Percentiles rank a stretch among this genome's conserved stretches.
phyloP scores from a whole-genome alignment of 257 asterid species.

The Solanum virginianum region DNA sequence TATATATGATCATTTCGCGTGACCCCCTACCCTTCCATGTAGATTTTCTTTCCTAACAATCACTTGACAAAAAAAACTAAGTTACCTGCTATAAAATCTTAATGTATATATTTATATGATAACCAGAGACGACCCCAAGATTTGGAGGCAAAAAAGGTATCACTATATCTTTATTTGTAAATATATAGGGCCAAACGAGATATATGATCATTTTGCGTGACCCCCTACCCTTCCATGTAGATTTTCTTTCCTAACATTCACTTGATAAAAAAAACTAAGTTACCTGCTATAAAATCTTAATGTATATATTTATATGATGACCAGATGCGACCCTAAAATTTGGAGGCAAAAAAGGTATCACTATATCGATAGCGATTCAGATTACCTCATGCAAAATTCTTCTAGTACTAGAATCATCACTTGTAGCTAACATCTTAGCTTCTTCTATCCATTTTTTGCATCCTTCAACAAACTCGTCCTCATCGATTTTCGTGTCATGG shows the following conservation, averaged over 20 bases:
- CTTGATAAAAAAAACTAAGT: no score
- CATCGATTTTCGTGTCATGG: constrained; percentile 16
- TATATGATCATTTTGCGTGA: background rate
- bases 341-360: background rate
- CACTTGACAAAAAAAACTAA: no score
- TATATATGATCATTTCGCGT: background rate
- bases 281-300: no score
- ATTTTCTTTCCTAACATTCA: no score
- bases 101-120: background rate
- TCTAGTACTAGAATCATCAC: constrained; percentile 3
- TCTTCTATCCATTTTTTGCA: constrained; percentile 24
- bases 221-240: no score
- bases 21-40: no score
- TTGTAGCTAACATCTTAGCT: constrained; percentile 10
- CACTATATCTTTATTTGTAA: background rate
- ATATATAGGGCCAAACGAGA: background rate
- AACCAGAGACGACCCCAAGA: background rate
- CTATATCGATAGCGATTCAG: background rate
- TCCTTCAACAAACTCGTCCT: constrained; percentile 20
- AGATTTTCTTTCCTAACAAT: no score
- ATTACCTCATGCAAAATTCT: constrained; percentile 1
- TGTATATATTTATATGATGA: background rate
- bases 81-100: no score
- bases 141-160: background rate
- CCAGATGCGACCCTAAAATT: background rate